Evolutionary conservation across 176 grass and related monocot species (phyloP).

Genomic region (Secale cereale): DNA sequence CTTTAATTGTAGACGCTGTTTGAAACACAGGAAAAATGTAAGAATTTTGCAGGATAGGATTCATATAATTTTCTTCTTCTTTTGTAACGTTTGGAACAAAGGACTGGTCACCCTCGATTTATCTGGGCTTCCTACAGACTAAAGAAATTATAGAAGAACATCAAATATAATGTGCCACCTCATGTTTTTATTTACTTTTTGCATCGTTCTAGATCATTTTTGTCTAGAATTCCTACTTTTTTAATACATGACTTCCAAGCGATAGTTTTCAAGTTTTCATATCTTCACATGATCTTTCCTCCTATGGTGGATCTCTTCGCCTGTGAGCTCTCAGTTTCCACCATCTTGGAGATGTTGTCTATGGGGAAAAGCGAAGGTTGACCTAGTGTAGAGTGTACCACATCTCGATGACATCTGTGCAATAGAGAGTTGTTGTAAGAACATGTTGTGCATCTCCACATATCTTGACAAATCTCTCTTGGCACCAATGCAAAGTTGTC

Average conservation of each 20-base stretch:
- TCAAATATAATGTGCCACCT: neutral
- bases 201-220: neutral
- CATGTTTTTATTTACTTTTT: neutral
- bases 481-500: neutral
- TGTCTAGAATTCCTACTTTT: neutral
- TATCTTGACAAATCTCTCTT: neutral
- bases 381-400: neutral
- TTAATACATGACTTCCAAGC: neutral
- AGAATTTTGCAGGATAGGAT: neutral
- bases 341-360: neutral
- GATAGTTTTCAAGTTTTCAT: neutral
- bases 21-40: neutral
- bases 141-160: neutral
- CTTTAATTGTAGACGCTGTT: neutral
- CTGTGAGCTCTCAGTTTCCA: neutral
- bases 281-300: neutral
- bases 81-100: neutral
- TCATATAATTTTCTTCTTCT: neutral
- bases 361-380: neutral
- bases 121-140: neutral
- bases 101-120: neutral
- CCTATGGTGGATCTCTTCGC: neutral
- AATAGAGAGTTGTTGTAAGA: neutral
- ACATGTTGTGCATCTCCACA: neutral
- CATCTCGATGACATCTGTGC: neutral